Evolutionary conservation across 495 filamentous ascomycete genomes (phyloP), one percentile per base, ranked within the genome.

Genomic region (Beverwykella pulmonaria): DNA sequence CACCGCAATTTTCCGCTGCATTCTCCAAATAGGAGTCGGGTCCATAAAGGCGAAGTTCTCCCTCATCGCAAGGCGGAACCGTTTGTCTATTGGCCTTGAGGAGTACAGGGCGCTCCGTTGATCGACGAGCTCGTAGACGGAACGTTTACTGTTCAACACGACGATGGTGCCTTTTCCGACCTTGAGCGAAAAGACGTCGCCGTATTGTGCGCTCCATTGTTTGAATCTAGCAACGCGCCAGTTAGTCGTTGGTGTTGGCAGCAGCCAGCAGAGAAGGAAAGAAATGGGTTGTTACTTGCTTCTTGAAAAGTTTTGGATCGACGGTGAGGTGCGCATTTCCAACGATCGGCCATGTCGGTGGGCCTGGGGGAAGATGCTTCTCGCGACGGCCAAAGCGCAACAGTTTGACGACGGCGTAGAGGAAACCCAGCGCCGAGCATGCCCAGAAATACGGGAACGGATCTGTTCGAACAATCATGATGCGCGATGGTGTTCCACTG

Each of bases 71-170:
- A 47, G 36, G 14, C 19, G 36, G 30, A 14, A 41, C 14, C 59
- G 32, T 26, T 52, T 22, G 30, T 66, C 63, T 12, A 9, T 1
- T 41, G 41, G 22, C 55, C 63, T 52, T 27, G 23, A 34, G 4
- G 64, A 67, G 20, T 63, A 63, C 15, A 69, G 29, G 0, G 65
- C 53, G 29, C 49, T 56, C 36, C 52, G 54, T 54, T 69, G 63
- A 41, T 69, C 65, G 1, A 79, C 41, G 0, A 79, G 47, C 19
- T 79, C 72, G 47, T 74, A 70, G 2, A 75, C 69, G 1, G 69
- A 46, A 29, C 68, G 59, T 17, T 68, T 59, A 50, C 67, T 60
- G n/a, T 74, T 75, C 19, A 78, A 34, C 25, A 73, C 69, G 12
- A 73, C 69, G 8, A 65, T 70, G n/a, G 61, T 71, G 54, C 53